Conservation (phyloP, 2,329 filamentous ascomycete species). For the Fusarium fracticaudum region DNA sequence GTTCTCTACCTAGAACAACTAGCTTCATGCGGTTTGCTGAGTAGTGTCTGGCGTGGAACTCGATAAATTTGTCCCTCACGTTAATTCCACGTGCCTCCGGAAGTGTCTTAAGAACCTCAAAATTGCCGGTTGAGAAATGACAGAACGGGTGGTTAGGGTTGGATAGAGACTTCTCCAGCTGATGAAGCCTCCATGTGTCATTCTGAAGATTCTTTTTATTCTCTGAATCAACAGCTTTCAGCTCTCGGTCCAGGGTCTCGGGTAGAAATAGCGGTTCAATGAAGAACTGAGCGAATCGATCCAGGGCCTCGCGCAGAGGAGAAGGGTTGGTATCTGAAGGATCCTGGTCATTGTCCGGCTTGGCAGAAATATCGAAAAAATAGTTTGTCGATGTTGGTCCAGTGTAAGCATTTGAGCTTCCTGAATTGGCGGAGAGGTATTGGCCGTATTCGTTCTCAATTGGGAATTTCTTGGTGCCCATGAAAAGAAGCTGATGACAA, state of each 20-base stretch:
- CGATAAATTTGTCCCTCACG: conserved; percentile 89
- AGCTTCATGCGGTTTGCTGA: conserved; percentile 94
- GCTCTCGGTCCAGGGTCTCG: conserved; percentile 85
- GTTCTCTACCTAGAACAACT: conserved; percentile 83
- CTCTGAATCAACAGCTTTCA: conserved; percentile 91
- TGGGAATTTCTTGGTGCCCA: conserved; percentile 98
- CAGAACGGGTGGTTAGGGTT: conserved; percentile 89
- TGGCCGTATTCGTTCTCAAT: conserved; percentile 95
- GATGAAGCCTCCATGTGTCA: conserved; percentile 86
- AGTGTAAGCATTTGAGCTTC: conserved; percentile 94
- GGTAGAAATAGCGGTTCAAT: conserved; percentile 86
- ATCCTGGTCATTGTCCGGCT: conserved; percentile 69
- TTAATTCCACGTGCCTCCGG: conserved; percentile 83
- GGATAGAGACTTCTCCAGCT: conserved; percentile 87
- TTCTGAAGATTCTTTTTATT: conserved; percentile 98
- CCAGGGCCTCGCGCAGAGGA: conserved; percentile 80
- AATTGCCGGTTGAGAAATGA: conserved; percentile 91
- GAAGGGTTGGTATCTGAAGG: conserved; percentile 66
- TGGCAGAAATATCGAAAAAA: conserved; percentile 93
- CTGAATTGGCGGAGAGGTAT: conserved; percentile 89
- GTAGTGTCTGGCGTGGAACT: conserved; percentile 89
- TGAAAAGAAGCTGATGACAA: conserved; percentile 78
- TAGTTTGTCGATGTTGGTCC: conserved; percentile 95
- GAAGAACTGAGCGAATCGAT: conserved; percentile 95
- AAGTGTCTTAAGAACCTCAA: conserved; percentile 84